Evolutionary conservation across 306 rosid genomes (phyloP), one percentile per base, ranked within the genome.

Genomic region (Acmispon strigosus): DNA sequence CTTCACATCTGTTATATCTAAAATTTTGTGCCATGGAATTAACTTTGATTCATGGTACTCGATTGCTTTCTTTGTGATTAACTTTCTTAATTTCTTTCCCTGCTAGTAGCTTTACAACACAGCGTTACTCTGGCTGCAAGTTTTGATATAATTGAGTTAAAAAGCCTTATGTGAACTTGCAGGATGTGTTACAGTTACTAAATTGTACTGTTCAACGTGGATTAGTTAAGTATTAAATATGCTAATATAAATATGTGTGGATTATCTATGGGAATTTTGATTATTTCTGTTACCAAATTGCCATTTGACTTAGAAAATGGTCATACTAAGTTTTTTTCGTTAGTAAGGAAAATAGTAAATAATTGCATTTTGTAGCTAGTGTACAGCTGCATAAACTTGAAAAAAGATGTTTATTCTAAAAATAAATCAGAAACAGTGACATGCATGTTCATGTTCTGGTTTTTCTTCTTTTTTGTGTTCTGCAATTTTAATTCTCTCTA

Each of bases 21-120:
- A 50, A 8, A 22, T 49, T 17, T 60, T 7, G 32, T 34, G 18
- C 10, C 13, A 34, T 32, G 36, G 15, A 36, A 8, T 22, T 22
- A 22, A 54, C 15, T 54, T 12, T 54, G 50, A 50, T 62, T 68
- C 69, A 49, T 67, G 53, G 63, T 22, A 39, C 68, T 62, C 59
- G 19, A 27, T 60, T 15, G 5, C 44, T 15, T 41, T 58, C 17
- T 24, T 73, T 13, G 48, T 29, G 9, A n/a, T 66, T 80, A 18
- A 51, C 18, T 59, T 36, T 39, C 44, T 10, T 56, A 51, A n/a
- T 59, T 36, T 39, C 44, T 10, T 56, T 17, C 27, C 43, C 20
- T 79, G 43, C 54, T n/a, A 22, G 70, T 62, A 66, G 45, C 53
- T 73, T 37, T 67, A 17, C 29, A 66, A 53, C 52, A 20, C 49